Percentiles rank a stretch among this genome's conserved stretches.
These are phyloP conservation scores for Hypoxylon sp. DNA, from an alignment of 2,329 filamentous ascomycete genomes.

Conservation along the genomic window DNA sequence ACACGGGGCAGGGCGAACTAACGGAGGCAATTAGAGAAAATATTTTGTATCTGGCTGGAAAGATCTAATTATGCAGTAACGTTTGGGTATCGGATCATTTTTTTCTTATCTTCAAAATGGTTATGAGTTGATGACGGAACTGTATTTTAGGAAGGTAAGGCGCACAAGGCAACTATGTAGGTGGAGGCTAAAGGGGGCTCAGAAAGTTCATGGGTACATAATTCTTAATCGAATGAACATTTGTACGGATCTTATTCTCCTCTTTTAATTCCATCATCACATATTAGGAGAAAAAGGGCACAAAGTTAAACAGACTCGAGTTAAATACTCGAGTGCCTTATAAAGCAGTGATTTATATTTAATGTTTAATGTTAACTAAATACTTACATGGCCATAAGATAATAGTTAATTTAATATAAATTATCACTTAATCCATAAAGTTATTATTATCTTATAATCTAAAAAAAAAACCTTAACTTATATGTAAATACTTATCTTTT, in stretches of 20 bases:
- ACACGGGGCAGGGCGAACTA: conserved; percentile 64
- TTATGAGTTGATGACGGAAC: not conserved
- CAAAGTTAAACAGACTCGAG: not conserved
- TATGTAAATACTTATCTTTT: too few relatives aligned
- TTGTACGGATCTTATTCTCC: not conserved
- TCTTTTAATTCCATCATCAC: not conserved
- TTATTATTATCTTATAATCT: too few relatives aligned
- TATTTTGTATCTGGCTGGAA: conserved; percentile 69
- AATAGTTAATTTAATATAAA: too few relatives aligned
- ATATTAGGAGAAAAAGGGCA: not conserved
- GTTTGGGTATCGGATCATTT: not conserved
- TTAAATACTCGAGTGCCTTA: not conserved
- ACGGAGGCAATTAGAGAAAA: conserved; percentile 66
- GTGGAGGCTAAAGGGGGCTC: not conserved
- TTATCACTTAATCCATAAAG: too few relatives aligned
- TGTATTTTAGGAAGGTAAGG: not conserved
- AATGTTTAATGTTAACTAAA: too few relatives aligned
- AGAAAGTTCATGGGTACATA: not conserved
- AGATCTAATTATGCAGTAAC: conserved; percentile 51
- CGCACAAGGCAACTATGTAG: not conserved
- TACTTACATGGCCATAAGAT: too few relatives aligned
- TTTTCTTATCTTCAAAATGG: not conserved
- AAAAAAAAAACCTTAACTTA: too few relatives aligned
- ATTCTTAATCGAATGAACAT: not conserved
- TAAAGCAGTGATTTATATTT: too few relatives aligned